Base-by-base conservation (phyloP, 768 basidiomycete genomes). In the Podaxis mareebaensis region DNA sequence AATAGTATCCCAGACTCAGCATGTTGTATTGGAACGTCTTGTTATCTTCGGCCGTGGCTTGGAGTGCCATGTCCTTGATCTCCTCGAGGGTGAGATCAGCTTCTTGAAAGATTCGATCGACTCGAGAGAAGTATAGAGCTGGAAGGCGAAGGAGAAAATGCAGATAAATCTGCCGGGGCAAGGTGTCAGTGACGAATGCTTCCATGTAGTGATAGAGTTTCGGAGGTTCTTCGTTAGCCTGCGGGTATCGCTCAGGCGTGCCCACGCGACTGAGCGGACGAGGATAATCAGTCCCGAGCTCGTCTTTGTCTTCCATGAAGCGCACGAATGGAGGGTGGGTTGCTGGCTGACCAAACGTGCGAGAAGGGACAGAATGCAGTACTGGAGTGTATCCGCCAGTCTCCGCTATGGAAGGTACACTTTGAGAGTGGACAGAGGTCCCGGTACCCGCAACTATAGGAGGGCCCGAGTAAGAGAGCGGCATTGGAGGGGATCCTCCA, bases 61-160 rank as follows among this genome's bases (percentile, higher is more conserved):
- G 70, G 57, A 81, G 73, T 0, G 73, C 74, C 80, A 83, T 80
- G 52, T 73, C 68, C 54, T 80, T 75, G 20, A 90, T 77, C 60
- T 90, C 87, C 7, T 81, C 81, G 65, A 81, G 76, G 53, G 81
- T 86, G 46, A 89, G 70, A 46, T 88, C 81, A 2, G 87, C 87
- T 49, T 88, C 86, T 64, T 85, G 82, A 58, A 89, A 89, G 28
- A 90, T 79, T 28, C 83, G 78, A 3, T 85, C 81, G 15, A 90
- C 88, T 1, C 89, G 81, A 4, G 84, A 82, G 70, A 88, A 88
- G 69, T 90, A 90, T 13, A 89, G 69, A 4, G 82, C 78, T 1
- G 89, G 89, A 5, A 89, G 76, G 20, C 83, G 79, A 8, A 90
- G 75, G 1, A 90, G 78, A n/a, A 75, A 15, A 57, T 72, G 65